These are phyloP conservation scores for Cordyceps javanica DNA, from an alignment of 2,329 filamentous ascomycete genomes.

Conservation along the genomic window DNA sequence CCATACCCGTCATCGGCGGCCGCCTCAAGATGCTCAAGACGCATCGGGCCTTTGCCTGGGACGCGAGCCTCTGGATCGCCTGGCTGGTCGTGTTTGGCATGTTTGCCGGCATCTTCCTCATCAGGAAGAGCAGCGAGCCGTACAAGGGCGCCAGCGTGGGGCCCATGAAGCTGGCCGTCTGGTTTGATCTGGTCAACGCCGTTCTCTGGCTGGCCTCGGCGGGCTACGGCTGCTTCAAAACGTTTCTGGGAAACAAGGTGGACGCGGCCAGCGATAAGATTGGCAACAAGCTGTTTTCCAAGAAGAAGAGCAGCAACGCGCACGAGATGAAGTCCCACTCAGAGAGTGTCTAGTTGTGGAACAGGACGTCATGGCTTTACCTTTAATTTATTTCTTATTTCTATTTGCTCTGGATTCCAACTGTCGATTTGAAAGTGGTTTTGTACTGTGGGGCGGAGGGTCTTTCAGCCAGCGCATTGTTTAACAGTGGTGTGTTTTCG, in stretches of 20 bases:
- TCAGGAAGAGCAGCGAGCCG: slow-evolving; percentile 45
- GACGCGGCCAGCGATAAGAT: slow-evolving; percentile 32
- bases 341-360: slow-evolving; percentile 22
- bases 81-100: slow-evolving; percentile 67
- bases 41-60: slow-evolving; percentile 40
- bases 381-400: no score
- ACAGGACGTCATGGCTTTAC: background rate
- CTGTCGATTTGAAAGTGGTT: background rate
- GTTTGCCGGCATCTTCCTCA: slow-evolving; percentile 66
- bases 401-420: background rate
- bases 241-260: slow-evolving; percentile 34
- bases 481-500: background rate
- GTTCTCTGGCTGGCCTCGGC: slow-evolving; percentile 55
- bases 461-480: background rate
- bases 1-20: slow-evolving; percentile 28
- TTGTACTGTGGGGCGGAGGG: background rate
- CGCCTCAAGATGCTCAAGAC: slow-evolving; percentile 30
- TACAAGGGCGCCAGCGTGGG: slow-evolving; percentile 38
- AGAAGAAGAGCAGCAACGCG: slow-evolving; percentile 24
- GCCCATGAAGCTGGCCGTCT: slow-evolving; percentile 65
- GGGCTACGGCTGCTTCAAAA: slow-evolving; percentile 35
- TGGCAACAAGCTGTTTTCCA: slow-evolving; percentile 32
- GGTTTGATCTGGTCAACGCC: slow-evolving; percentile 63
- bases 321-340: slow-evolving; percentile 18
- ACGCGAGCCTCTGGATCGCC: slow-evolving; percentile 35